A percentile compares a stretch with the other conserved stretches of the same genome.
phyloP scores from a whole-genome alignment of 352 stramenopile genomes.

The Pythium diclinum region DNA sequence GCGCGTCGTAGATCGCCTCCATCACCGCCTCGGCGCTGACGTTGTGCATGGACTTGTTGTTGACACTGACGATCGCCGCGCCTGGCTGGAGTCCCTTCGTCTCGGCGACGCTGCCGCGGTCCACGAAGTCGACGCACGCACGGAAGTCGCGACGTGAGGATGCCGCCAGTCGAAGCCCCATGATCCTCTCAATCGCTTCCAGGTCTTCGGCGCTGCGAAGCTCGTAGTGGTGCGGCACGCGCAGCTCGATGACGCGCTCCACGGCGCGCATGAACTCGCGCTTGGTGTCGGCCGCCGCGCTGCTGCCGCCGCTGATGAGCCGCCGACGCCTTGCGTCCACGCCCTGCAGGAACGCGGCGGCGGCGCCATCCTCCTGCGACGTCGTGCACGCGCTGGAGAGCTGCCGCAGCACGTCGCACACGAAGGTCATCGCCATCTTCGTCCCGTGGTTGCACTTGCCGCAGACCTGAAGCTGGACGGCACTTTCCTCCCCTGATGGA shows the following conservation, averaged over 20 bases:
- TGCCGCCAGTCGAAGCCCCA: slow-evolving; percentile 57
- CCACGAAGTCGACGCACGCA: slow-evolving; percentile 64
- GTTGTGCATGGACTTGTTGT: slow-evolving; percentile 48
- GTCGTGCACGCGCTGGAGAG: slow-evolving; percentile 25
- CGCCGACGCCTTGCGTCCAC: slow-evolving; percentile 4
- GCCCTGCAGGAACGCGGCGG: slow-evolving; percentile 17
- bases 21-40: slow-evolving; percentile 53
- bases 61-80: slow-evolving; percentile 57
- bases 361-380: slow-evolving; percentile 27
- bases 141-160: slow-evolving; percentile 62
- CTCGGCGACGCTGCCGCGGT: slow-evolving; percentile 47
- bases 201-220: slow-evolving; percentile 33
- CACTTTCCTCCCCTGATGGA: slow-evolving; percentile 6
- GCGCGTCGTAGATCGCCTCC: slow-evolving; percentile 32
- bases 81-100: slow-evolving; percentile 44
- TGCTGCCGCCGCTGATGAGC: slow-evolving; percentile 3
- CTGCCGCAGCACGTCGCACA: slow-evolving; percentile 27
- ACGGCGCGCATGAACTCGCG: slow-evolving; percentile 37
- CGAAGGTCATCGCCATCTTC: slow-evolving; percentile 19
- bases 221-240: slow-evolving; percentile 29
- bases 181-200: slow-evolving; percentile 31
- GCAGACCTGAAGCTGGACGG: not conserved
- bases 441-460: slow-evolving; percentile 3
- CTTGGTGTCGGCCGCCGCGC: not conserved
- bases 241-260: slow-evolving; percentile 48